These are phyloP conservation scores for Pseudocercospora crystallina DNA, from an alignment of 2,329 filamentous ascomycete species.

Conservation along the genomic window DNA sequence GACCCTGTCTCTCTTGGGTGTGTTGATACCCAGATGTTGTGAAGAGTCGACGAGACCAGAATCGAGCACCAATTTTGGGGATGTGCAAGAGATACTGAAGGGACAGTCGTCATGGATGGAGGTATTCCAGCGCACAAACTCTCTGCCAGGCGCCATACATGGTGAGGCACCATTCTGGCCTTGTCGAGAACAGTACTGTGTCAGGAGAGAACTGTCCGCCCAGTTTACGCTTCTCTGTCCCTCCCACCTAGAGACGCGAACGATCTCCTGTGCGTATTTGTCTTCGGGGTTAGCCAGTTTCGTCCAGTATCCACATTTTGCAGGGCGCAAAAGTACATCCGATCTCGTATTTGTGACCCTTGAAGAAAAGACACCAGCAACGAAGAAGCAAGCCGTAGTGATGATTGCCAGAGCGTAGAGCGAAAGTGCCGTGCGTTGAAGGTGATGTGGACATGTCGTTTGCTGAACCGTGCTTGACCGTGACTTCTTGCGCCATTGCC, in stretches of 20 bases:
- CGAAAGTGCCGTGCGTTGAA: not conserved
- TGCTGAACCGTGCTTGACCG: not conserved
- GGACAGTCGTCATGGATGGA: not conserved
- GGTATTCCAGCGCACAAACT: not conserved
- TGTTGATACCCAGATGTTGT: slow-evolving; percentile 1
- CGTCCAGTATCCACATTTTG: not conserved
- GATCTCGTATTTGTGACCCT: slow-evolving; percentile 6
- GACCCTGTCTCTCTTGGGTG: not conserved
- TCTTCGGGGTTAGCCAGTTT: not conserved
- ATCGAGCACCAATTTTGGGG: not conserved
- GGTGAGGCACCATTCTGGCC: not conserved
- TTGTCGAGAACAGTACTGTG: slow-evolving; percentile 2
- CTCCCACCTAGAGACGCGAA: slow-evolving; percentile 4
- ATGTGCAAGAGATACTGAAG: not conserved
- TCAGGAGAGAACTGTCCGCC: slow-evolving; percentile 5
- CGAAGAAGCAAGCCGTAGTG: slow-evolving; percentile 1
- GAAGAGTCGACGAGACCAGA: slow-evolving; percentile 4
- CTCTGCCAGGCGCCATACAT: slow-evolving; percentile 1
- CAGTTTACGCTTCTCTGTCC: slow-evolving; percentile 4
- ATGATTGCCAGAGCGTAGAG: not conserved
- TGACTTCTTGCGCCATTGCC: not conserved
- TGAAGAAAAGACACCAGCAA: slow-evolving; percentile 4
- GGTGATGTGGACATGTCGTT: no score
- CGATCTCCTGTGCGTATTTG: slow-evolving; percentile 1
- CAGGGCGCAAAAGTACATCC: not conserved